Conservation (phyloP, 2,329 filamentous ascomycete species). For the Monilinia polystroma region DNA sequence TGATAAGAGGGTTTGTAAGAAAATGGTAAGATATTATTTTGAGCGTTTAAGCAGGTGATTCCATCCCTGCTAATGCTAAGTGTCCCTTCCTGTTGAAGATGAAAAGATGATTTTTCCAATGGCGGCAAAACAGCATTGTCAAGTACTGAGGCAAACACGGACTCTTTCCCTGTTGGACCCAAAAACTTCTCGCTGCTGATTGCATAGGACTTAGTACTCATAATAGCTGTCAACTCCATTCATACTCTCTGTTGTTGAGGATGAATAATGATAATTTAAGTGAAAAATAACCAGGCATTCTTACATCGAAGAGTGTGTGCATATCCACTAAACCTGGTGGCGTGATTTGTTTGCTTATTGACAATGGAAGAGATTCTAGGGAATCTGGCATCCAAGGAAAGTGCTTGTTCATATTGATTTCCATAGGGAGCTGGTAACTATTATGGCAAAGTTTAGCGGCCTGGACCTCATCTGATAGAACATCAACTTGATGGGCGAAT, state of each 20-base stretch:
- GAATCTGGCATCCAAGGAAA: slow-evolving; percentile 23
- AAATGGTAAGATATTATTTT: slow-evolving; percentile 42
- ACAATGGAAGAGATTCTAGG: slow-evolving; percentile 25
- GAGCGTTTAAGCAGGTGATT: slow-evolving; percentile 43
- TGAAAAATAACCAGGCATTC: background rate
- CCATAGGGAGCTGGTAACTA: slow-evolving; percentile 20
- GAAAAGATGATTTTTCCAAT: slow-evolving; percentile 38
- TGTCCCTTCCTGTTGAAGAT: slow-evolving; percentile 40
- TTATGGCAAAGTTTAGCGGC: slow-evolving; percentile 22
- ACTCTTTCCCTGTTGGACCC: slow-evolving; percentile 27
- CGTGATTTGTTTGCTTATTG: slow-evolving; percentile 27
- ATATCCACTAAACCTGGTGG: slow-evolving; percentile 27
- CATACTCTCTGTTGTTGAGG: slow-evolving; percentile 21
- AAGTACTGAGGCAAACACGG: slow-evolving; percentile 34
- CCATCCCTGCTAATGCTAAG: slow-evolving; percentile 42
- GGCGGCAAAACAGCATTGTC: slow-evolving; percentile 38
- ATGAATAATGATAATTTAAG: background rate
- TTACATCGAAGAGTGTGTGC: slow-evolving; percentile 25
- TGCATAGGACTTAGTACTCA: slow-evolving; percentile 16
- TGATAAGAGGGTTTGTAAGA: slow-evolving; percentile 38
- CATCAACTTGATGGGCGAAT: slow-evolving; percentile 23
- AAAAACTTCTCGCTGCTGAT: slow-evolving; percentile 1
- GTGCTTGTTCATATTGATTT: slow-evolving; percentile 25
- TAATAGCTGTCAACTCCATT: slow-evolving; percentile 12
- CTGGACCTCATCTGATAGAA: slow-evolving; percentile 22